Evolutionary conservation across 2,329 filamentous ascomycete genomes (phyloP).

Genomic region (Nigrospora osmanthi): DNA sequence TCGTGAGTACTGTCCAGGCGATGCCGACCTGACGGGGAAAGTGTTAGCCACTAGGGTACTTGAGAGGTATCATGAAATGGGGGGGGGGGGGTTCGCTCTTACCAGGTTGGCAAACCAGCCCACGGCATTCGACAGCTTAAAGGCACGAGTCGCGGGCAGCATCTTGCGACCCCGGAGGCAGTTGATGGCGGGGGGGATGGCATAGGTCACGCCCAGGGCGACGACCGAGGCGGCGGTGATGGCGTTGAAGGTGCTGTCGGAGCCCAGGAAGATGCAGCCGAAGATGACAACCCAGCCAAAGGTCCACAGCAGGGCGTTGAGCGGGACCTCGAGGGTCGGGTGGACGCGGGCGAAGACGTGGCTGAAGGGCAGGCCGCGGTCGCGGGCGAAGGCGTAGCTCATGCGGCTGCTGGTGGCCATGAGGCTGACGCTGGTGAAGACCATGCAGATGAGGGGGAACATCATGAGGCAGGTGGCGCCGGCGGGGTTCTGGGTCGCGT

Average conservation of each 20-base stretch:
- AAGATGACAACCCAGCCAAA: slow-evolving; percentile 56
- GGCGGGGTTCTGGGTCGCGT: slow-evolving; percentile 53
- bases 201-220: slow-evolving; percentile 64
- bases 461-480: slow-evolving; percentile 59
- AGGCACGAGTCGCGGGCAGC: slow-evolving; percentile 51
- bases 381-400: slow-evolving; percentile 60
- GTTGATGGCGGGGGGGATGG: slow-evolving; percentile 65
- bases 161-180: slow-evolving; percentile 56
- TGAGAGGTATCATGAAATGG: background rate
- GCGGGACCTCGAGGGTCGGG: slow-evolving; percentile 50
- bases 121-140: slow-evolving; percentile 43
- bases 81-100: slow-evolving; percentile 9
- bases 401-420: slow-evolving; percentile 61
- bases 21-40: slow-evolving; percentile 47
- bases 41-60: slow-evolving; percentile 3
- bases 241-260: slow-evolving; percentile 60
- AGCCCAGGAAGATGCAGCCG: slow-evolving; percentile 63
- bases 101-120: slow-evolving; percentile 54
- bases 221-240: slow-evolving; percentile 66
- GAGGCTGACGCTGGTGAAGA: slow-evolving; percentile 56
- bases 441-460: slow-evolving; percentile 55
- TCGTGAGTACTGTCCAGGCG: slow-evolving; percentile 60
- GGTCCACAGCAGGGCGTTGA: slow-evolving; percentile 59
- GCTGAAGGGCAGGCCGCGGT: slow-evolving; percentile 30
- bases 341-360: slow-evolving; percentile 54